phyloP scores from a whole-genome alignment of 352 stramenopile species.

The Globisporangium middletonii region DNA sequence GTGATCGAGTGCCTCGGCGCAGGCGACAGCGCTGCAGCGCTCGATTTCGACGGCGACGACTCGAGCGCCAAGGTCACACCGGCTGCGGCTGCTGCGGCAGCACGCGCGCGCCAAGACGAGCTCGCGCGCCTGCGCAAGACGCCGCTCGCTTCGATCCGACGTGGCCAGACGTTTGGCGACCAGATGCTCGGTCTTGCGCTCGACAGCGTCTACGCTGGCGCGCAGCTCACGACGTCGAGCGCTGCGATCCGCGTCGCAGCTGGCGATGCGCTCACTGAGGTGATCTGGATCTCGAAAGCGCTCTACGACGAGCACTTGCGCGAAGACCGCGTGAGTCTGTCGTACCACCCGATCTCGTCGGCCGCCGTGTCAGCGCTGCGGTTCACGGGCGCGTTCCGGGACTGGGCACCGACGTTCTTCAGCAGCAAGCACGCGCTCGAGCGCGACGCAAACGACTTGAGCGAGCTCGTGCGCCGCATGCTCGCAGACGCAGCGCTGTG shows the following conservation, averaged over 20 bases:
- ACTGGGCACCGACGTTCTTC: slow-evolving; percentile 12
- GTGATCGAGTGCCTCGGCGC: not conserved
- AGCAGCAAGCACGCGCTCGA: not conserved
- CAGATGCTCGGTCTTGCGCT: slow-evolving; percentile 46
- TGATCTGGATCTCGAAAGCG: slow-evolving; percentile 31
- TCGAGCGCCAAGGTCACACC: not conserved
- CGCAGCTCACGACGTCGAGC: slow-evolving; percentile 7
- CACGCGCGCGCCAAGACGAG: slow-evolving; percentile 2
- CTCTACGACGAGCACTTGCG: slow-evolving; percentile 30
- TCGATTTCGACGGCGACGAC: not conserved
- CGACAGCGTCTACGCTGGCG: slow-evolving; percentile 10
- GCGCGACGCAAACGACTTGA: slow-evolving; percentile 6
- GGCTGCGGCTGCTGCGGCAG: not conserved
- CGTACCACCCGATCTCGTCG: slow-evolving; percentile 25
- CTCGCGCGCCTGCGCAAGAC: slow-evolving; percentile 5
- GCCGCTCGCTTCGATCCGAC: slow-evolving; percentile 21
- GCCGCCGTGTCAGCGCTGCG: not conserved
- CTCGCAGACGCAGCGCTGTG: slow-evolving; percentile 22
- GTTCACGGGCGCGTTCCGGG: slow-evolving; percentile 4
- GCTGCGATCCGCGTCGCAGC: slow-evolving; percentile 29
- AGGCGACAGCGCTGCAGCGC: not conserved
- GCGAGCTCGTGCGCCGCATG: slow-evolving; percentile 16
- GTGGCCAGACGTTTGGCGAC: slow-evolving; percentile 47
- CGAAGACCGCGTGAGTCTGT: slow-evolving; percentile 34
- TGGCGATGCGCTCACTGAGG: slow-evolving; percentile 34